phyloP scores from a whole-genome alignment of 345 rosid genomes.

The Brassica nigra region DNA sequence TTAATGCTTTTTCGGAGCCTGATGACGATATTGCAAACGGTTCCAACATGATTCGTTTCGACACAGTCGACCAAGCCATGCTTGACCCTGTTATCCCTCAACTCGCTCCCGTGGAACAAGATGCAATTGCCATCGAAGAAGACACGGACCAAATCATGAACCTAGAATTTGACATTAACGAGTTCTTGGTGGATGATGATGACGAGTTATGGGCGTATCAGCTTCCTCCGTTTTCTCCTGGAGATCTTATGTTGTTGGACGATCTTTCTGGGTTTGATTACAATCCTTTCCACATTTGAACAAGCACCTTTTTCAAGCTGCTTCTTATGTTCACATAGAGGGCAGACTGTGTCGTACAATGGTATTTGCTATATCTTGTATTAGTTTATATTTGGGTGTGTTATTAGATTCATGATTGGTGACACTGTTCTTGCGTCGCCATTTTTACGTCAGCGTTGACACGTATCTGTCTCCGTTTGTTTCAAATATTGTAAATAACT shows the following conservation, averaged over 20 bases:
- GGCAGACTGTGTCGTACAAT: neutral
- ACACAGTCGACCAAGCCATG: neutral
- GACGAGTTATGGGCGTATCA: neutral
- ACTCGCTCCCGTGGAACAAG: neutral
- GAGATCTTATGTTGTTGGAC: neutral
- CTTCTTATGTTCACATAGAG: neutral
- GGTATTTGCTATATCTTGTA: neutral
- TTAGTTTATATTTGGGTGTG: neutral
- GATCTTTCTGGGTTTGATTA: neutral
- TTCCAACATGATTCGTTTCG: constrained; percentile 11
- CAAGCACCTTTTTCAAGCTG: neutral
- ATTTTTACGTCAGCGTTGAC: neutral
- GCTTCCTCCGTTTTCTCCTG: neutral
- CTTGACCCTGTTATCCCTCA: neutral
- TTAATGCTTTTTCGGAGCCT: neutral
- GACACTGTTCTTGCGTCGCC: neutral
- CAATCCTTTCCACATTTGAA: neutral
- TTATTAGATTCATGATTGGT: neutral
- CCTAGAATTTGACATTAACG: constrained; percentile 14
- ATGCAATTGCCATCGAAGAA: neutral
- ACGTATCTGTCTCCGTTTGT: neutral
- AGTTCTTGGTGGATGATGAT: constrained; percentile 7
- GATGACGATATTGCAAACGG: neutral
- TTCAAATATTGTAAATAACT: neutral
- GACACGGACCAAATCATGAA: neutral